A percentile compares a stretch with the other conserved stretches of the same genome.
These are phyloP conservation scores for Neofusicoccum ribis DNA, from an alignment of 2,329 filamentous ascomycete genomes.

Conservation along the genomic window DNA sequence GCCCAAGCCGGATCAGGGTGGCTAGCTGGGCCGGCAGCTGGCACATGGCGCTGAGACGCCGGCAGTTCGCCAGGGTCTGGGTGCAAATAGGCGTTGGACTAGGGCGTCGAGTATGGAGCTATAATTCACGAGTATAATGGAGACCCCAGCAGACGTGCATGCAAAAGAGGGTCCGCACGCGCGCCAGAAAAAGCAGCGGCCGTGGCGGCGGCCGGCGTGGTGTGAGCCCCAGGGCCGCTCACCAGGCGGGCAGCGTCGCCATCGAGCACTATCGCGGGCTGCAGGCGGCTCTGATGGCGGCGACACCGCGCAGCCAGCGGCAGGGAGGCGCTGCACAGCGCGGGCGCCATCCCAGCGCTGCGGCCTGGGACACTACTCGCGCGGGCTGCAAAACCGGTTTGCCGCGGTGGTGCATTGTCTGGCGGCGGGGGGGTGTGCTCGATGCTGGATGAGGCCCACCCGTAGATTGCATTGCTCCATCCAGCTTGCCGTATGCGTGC, in stretches of 20 bases:
- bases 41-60: background rate
- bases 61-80: background rate
- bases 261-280: background rate
- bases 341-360: conserved; percentile 1
- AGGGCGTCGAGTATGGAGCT: background rate
- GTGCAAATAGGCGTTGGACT: background rate
- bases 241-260: background rate
- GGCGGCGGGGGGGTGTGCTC: background rate
- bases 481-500: conserved; percentile 5
- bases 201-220: background rate
- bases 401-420: background rate
- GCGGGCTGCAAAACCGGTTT: conserved; percentile 7
- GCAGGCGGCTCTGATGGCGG: background rate
- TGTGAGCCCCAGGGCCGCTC: background rate
- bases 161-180: conserved; percentile 1
- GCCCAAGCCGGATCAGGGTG: conserved; percentile 3
- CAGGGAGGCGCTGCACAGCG: conserved; percentile 7
- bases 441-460: conserved; percentile 1
- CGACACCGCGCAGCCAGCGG: background rate
- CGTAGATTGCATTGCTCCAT: conserved; percentile 15
- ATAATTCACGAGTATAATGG: background rate
- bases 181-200: background rate
- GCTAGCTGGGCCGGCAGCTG: background rate
- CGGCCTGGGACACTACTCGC: conserved; percentile 6
- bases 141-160: background rate